Evolutionary conservation across 176 grass and related monocot species (phyloP), one percentile per base, ranked within the genome.

Genomic region (Elymus sibiricus): DNA sequence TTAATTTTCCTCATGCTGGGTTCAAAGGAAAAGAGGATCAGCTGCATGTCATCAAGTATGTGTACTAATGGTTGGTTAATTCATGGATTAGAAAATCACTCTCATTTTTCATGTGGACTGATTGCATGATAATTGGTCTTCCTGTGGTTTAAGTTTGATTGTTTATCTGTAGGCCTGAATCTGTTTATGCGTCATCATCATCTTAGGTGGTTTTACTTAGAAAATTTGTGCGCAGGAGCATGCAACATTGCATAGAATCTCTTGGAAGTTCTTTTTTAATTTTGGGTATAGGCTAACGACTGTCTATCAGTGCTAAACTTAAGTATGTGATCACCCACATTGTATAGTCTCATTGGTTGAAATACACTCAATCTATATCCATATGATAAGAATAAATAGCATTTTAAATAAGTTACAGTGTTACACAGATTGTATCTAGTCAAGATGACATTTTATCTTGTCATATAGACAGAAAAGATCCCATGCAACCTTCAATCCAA

Each of bases 1-100:
- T 90, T 47, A 92, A 95, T n/a, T n/a, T n/a, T n/a, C n/a, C n/a
- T n/a, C n/a, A n/a, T 84, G 85, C 88, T 64, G 93, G 88, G 38
- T 95, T 95, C 29, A 94, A 55, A 80, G 90, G 87, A 74, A 70
- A 3, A 47, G 93, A 94, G 42, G 5, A 59, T 4, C 2, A 59
- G 2, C n/a, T 40, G 31, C 35, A 12, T 40, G 3, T 92, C 56
- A 95, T 95, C 76, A 77, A 84, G 93, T 95, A 92, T 68, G 70
- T 79, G 47, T 46, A 32, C 58, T 55, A 39, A 83, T 28, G 4
- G 35, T 70, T 39, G 25, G 26, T 70, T 53, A 76, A 37, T 86
- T 70, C 49, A 3, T 80, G 11, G 31, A 60, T 16, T 44, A 37
- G 0, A 21, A 31, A 37, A 14, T 74, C 46, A 25, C 11, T 58